Evolutionary conservation across 2,329 filamentous ascomycete species (phyloP).

Genomic region (Fusarium concolor): DNA sequence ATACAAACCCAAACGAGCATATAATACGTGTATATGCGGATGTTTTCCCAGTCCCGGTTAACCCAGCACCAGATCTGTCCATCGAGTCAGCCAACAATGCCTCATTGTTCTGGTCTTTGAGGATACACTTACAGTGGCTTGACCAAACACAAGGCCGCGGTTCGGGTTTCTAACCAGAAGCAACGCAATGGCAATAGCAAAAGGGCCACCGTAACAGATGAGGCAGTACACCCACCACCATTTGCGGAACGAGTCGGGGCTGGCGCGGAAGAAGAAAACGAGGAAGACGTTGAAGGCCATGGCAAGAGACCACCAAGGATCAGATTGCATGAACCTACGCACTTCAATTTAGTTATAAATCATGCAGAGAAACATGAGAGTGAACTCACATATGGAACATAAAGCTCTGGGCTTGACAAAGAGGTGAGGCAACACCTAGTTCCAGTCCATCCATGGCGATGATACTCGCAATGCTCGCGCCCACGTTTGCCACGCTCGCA

Average conservation of each 20-base stretch:
- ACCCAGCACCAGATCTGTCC: slow-evolving; percentile 73
- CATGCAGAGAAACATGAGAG: slow-evolving; percentile 50
- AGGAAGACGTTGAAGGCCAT: slow-evolving; percentile 88
- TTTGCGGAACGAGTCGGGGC: slow-evolving; percentile 74
- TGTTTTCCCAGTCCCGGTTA: slow-evolving; percentile 62
- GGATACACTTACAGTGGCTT: slow-evolving; percentile 64
- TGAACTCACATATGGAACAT: slow-evolving; percentile 73
- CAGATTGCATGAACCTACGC: slow-evolving; percentile 79
- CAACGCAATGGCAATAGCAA: slow-evolving; percentile 73
- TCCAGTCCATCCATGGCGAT: slow-evolving; percentile 75
- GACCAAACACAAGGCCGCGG: slow-evolving; percentile 62
- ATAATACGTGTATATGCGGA: slow-evolving; percentile 72
- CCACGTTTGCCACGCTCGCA: slow-evolving; percentile 69
- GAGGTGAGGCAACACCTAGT: slow-evolving; percentile 61
- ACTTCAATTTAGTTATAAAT: slow-evolving; percentile 55
- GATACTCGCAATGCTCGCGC: slow-evolving; percentile 73
- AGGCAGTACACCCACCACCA: slow-evolving; percentile 78
- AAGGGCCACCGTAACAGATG: slow-evolving; percentile 78
- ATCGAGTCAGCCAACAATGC: slow-evolving; percentile 7
- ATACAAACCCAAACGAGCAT: slow-evolving; percentile 72
- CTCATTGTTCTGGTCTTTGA: rapidly evolving
- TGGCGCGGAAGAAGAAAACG: slow-evolving; percentile 70
- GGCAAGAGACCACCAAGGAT: slow-evolving; percentile 81
- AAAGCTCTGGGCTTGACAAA: slow-evolving; percentile 73
- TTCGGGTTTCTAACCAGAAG: slow-evolving; percentile 63